A percentile compares a stretch with the other conserved stretches of the same genome.
Evolutionary conservation across 2,329 filamentous ascomycete species (phyloP).

Genomic region (Fusarium buharicum): DNA sequence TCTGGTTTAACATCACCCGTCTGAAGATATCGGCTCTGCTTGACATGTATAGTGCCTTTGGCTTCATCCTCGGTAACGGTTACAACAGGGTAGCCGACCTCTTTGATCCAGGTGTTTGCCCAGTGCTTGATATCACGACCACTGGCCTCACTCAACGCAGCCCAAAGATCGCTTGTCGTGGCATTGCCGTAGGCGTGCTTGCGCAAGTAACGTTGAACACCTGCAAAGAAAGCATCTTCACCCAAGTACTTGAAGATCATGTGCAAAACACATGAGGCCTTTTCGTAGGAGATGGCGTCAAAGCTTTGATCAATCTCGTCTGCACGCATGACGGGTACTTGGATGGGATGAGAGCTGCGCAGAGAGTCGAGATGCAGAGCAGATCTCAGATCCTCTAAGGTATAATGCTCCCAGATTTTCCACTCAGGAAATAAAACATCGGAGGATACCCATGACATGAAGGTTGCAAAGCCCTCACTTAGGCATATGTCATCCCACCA

Average conservation of each 20-base stretch:
- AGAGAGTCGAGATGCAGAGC: constrained; percentile 90
- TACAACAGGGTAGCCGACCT: too few species aligned
- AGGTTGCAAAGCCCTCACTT: constrained; percentile 96
- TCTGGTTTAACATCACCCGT: too few species aligned
- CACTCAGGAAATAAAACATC: constrained; percentile 90
- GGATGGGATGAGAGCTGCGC: constrained; percentile 91
- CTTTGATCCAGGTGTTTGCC: too few species aligned
- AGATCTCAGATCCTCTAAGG: constrained; percentile 90
- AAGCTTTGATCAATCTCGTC: constrained; percentile 98
- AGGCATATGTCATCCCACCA: constrained; percentile 95
- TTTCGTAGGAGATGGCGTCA: constrained; percentile 85
- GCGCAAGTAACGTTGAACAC: not conserved
- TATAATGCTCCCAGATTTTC: constrained; percentile 97
- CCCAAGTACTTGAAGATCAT: not conserved
- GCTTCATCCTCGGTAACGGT: too few species aligned
- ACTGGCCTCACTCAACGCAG: not conserved
- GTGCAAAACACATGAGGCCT: not conserved
- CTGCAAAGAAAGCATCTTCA: not conserved
- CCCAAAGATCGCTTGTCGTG: not conserved
- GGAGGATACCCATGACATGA: constrained; percentile 91
- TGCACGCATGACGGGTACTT: constrained; percentile 90
- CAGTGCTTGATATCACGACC: too few species aligned
- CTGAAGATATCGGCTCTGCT: too few species aligned
- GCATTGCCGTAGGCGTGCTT: too few species aligned
- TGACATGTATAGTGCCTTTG: too few species aligned